A percentile compares a stretch with the other conserved stretches of the same genome.
phyloP scores from a whole-genome alignment of 352 stramenopile species.

The Phytophthora pisi region DNA sequence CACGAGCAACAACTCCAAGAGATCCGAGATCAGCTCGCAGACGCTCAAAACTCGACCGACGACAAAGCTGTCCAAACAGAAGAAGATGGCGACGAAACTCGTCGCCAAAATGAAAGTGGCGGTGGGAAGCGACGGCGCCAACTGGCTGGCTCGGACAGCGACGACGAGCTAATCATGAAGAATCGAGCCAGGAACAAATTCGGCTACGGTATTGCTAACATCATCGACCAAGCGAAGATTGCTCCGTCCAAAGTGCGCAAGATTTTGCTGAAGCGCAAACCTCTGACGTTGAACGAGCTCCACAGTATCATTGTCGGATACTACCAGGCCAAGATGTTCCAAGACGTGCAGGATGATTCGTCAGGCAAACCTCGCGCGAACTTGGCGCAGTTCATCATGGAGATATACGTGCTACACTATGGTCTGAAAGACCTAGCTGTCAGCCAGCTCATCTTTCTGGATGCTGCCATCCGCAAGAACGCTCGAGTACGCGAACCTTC shows the following conservation, averaged over 20 bases:
- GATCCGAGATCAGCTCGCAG: conserved; percentile 44
- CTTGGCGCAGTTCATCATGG: conserved; percentile 81
- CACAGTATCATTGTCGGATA: conserved; percentile 78
- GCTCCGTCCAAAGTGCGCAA: conserved; percentile 74
- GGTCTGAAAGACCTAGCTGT: conserved; percentile 80
- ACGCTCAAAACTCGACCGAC: conserved; percentile 24
- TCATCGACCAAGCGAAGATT: conserved; percentile 80
- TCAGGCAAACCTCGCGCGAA: conserved; percentile 58
- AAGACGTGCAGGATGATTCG: conserved; percentile 75
- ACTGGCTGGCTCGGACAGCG: conserved; percentile 26
- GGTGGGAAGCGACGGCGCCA: conserved; percentile 34
- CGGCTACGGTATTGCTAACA: conserved; percentile 72
- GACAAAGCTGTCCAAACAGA: conserved; percentile 63
- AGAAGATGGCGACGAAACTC: conserved; percentile 34
- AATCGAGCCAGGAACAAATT: conserved; percentile 69
- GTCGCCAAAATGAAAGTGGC: conserved; percentile 17
- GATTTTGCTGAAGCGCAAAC: conserved; percentile 76
- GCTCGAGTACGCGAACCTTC: conserved; percentile 36
- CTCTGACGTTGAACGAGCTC: conserved; percentile 72
- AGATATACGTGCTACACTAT: conserved; percentile 86
- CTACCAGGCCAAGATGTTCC: conserved; percentile 85
- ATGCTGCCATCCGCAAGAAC: conserved; percentile 74
- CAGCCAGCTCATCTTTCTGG: conserved; percentile 80
- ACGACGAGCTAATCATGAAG: conserved; percentile 63
- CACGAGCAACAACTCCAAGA: conserved; percentile 46